A percentile compares a stretch with the other conserved stretches of the same genome.
Evolutionary conservation across 2,329 filamentous ascomycete genomes (phyloP).

Genomic region (Talaromyces marneffei): DNA sequence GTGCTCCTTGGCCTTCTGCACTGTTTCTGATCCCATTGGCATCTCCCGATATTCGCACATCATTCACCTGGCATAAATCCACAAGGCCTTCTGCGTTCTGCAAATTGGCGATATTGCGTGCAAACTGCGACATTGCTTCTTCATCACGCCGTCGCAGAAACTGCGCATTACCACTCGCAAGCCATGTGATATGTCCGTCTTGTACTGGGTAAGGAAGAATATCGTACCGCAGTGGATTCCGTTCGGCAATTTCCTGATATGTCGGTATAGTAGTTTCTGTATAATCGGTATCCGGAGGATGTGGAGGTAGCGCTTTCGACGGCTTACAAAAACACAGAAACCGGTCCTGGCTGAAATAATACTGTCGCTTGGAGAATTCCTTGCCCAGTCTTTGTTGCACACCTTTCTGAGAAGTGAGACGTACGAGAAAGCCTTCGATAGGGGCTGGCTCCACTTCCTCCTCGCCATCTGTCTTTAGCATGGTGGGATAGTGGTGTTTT

Average conservation of each 20-base stretch:
- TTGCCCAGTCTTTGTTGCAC: slow-evolving; percentile 53
- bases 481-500: slow-evolving; percentile 59
- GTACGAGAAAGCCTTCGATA: slow-evolving; percentile 60
- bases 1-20: background rate
- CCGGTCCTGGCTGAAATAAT: slow-evolving; percentile 60
- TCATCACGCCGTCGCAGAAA: slow-evolving; percentile 49
- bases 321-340: slow-evolving; percentile 58
- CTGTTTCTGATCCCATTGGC: background rate
- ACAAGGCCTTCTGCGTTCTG: slow-evolving; percentile 59
- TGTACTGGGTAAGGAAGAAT: slow-evolving; percentile 56
- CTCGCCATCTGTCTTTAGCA: slow-evolving; percentile 35
- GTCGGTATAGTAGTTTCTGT: slow-evolving; percentile 46
- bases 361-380: slow-evolving; percentile 60
- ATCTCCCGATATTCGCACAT: slow-evolving; percentile 45
- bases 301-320: slow-evolving; percentile 54
- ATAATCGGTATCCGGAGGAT: slow-evolving; percentile 50
- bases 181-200: slow-evolving; percentile 53
- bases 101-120: slow-evolving; percentile 55
- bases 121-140: slow-evolving; percentile 54
- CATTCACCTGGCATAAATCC: slow-evolving; percentile 52
- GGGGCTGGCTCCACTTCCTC: slow-evolving; percentile 54
- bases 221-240: slow-evolving; percentile 56
- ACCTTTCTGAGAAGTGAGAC: slow-evolving; percentile 59
- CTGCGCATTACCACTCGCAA: slow-evolving; percentile 43
- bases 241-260: slow-evolving; percentile 49